A percentile compares a stretch with the other conserved stretches of the same genome.
Conservation (phyloP, 164 flowering plant genomes). For the Tetracentron sinense region DNA sequence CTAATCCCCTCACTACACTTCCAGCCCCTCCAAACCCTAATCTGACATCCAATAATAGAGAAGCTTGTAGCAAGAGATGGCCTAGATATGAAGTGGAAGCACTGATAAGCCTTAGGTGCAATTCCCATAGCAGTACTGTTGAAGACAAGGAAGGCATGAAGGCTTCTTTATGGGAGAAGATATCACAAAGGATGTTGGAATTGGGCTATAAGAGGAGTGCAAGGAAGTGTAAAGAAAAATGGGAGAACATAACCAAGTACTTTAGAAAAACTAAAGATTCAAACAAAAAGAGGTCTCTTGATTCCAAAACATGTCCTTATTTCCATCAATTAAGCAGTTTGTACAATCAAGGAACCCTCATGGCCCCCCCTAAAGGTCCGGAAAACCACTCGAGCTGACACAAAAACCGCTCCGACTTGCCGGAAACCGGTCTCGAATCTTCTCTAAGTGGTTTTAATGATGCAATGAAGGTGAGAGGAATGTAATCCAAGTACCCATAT, state of each 20-base stretch:
- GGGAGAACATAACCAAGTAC: constrained; percentile 92
- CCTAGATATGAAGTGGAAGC: constrained; percentile 74
- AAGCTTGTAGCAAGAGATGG: constrained; percentile 65
- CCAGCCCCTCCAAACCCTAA: constrained; percentile 20
- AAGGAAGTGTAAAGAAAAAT: constrained; percentile 82
- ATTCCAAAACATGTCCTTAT: constrained; percentile 82
- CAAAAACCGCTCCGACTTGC: constrained; percentile 16
- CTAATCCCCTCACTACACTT: constrained; percentile 14
- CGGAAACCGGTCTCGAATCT: constrained; percentile 11
- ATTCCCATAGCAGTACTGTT: constrained; percentile 22
- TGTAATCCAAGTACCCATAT: constrained; percentile 20
- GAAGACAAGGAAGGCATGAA: constrained; percentile 26
- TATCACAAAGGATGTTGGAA: constrained; percentile 65
- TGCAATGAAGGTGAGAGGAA: constrained; percentile 28
- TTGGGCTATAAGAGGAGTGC: constrained; percentile 78
- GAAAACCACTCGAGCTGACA: constrained; percentile 14
- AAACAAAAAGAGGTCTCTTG: constrained; percentile 70
- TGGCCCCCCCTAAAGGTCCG: constrained; percentile 11
- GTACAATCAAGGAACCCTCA: constrained; percentile 53
- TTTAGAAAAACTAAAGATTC: constrained; percentile 71
- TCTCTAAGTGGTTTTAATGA: constrained; percentile 12
- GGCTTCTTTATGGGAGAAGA: constrained; percentile 76
- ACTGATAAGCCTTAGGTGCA: constrained; percentile 64
- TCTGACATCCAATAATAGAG: constrained; percentile 23
- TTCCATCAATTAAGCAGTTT: constrained; percentile 59